phyloP scores from a whole-genome alignment of 257 asterid species.

The Pogostemon cablin region DNA sequence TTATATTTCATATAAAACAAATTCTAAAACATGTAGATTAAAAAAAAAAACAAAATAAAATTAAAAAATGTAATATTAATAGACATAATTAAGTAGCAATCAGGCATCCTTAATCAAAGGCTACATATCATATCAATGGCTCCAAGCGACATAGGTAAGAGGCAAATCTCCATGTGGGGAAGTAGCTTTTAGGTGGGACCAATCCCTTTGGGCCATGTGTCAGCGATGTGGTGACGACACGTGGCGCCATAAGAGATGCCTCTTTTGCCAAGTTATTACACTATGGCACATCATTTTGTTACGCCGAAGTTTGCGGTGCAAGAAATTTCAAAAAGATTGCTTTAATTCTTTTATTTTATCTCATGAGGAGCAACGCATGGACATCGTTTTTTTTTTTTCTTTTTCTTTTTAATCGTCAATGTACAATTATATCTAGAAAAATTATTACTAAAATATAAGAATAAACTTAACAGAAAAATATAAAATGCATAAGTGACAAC shows the following conservation, averaged over 20 bases:
- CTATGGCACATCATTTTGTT: conserved; percentile 26
- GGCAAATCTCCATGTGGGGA: conserved; percentile 44
- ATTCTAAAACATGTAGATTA: too few species aligned
- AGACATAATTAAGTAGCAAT: background rate
- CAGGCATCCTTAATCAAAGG: conserved; percentile 46
- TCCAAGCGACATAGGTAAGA: conserved; percentile 14
- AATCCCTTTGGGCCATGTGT: conserved; percentile 39
- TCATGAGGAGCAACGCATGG: background rate
- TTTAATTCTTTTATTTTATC: background rate
- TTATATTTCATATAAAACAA: too few species aligned
- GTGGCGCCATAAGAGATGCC: conserved; percentile 38
- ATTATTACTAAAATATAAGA: too few species aligned
- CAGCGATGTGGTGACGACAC: conserved; percentile 5
- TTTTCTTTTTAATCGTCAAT: too few species aligned
- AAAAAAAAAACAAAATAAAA: background rate
- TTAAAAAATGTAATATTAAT: background rate
- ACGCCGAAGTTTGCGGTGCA: conserved; percentile 41
- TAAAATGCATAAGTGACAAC: too few species aligned
- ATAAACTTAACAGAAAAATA: too few species aligned
- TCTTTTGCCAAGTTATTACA: conserved; percentile 34
- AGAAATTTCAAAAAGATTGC: background rate
- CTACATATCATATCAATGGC: conserved; percentile 16
- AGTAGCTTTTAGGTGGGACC: conserved; percentile 42
- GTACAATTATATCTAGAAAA: too few species aligned
- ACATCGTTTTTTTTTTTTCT: too few species aligned